phyloP scores from a whole-genome alignment of 768 basidiomycete species.

The Tricholoma bakamatsutake region DNA sequence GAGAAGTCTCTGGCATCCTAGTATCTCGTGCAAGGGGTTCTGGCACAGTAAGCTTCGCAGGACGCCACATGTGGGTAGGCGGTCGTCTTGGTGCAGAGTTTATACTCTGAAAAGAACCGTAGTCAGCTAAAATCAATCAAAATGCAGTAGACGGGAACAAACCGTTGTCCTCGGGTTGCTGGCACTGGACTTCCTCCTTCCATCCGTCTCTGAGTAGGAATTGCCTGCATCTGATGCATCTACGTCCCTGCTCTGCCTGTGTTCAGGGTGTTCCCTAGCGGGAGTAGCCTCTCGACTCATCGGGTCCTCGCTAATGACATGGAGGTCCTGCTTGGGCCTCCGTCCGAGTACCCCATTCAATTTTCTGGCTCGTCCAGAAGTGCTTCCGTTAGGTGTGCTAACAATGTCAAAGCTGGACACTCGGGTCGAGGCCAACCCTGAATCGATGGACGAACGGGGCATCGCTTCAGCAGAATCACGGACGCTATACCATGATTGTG shows the following conservation, averaged over 20 bases:
- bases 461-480: conserved; percentile 14
- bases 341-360: conserved; percentile 4
- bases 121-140: neutral
- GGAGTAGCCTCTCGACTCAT: conserved; percentile 25
- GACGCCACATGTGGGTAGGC: conserved; percentile 8
- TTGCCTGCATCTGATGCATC: neutral
- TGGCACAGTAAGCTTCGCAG: conserved; percentile 16
- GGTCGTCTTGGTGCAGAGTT: neutral
- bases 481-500: conserved; percentile 27
- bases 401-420: conserved; percentile 32
- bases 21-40: conserved; percentile 9
- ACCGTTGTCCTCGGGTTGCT: conserved; percentile 10
- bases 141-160: neutral
- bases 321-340: conserved; percentile 25
- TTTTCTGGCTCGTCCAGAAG: conserved; percentile 21
- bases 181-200: conserved; percentile 14
- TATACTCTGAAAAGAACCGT: conserved; percentile 1
- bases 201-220: conserved; percentile 12
- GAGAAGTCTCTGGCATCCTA: neutral
- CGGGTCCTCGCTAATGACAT: conserved; percentile 36
- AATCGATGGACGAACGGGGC: conserved; percentile 19
- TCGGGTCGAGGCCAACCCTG: conserved; percentile 23
- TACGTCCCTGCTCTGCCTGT: conserved; percentile 5
- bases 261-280: neutral
- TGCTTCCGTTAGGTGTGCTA: conserved; percentile 12